Evolutionary conservation across 2,329 filamentous ascomycete genomes (phyloP), one percentile per base, ranked within the genome.

Genomic region (Lasiodiplodia sp.): DNA sequence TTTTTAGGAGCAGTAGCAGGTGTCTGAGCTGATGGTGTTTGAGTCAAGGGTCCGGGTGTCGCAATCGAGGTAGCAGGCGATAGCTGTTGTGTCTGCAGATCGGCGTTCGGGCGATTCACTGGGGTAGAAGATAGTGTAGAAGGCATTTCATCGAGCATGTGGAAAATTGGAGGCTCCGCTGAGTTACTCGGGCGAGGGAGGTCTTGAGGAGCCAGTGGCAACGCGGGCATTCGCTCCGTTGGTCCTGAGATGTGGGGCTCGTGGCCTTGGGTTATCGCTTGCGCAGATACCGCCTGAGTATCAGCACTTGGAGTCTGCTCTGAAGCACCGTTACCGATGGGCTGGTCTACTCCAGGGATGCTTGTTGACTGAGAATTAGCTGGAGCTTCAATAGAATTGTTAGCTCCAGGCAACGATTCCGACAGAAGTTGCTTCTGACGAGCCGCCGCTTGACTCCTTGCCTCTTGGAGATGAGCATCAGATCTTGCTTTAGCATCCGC

Each of bases 1-100:
- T 72, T 71, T 38, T 69, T 68, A 12, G 34, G 63, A n/a, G 34
- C 23, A 11, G 21, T 34, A n/a, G 34, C 8, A 18, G 66, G 23
- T 18, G 47, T 21, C n/a, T 16, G 11, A 18, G 5, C n/a, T 25
- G 40, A 12, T 44, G 23, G 14, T 31, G 21, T 31, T 51, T 34
- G n/a, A 8, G 21, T 18, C 2, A n/a, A 37, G 18, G 28, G 28
- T n/a, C 18, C 16, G 18, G 31, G 60, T 11, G 44, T 31, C 12
- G 8, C 12, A 10, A 6, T 18, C 4, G 28, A 2, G 16, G 21
- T n/a, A 2, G 6, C 18, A 21, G 16, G 40, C 4, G 34, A 21
- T 31, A 21, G 12, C 18, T 38, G 28, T 2, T 10, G 18, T 5
- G 31, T 18, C 11, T 23, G 18, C 10, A 18, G n/a, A n/a, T 18